Conservation (phyloP, 768 basidiomycete genomes). For the Tricholomella constricta region DNA sequence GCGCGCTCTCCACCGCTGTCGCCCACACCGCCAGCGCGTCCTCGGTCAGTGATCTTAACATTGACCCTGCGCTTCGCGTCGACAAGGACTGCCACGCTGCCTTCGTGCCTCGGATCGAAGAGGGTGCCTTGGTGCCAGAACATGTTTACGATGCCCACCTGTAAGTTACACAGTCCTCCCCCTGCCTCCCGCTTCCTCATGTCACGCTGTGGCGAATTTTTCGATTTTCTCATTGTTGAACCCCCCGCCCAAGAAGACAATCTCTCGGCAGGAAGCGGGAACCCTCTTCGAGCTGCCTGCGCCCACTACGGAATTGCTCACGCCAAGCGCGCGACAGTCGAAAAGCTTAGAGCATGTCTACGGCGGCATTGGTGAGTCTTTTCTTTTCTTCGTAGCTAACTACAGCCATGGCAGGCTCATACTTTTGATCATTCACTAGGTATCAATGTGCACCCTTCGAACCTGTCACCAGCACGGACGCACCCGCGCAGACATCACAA, state of each 20-base stretch:
- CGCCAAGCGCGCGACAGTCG: neutral
- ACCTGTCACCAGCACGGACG: too few relatives aligned
- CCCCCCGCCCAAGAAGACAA: neutral
- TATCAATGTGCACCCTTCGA: too few relatives aligned
- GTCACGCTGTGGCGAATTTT: too few relatives aligned
- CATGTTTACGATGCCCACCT: neutral
- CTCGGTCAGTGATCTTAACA: slow-evolving; percentile 4
- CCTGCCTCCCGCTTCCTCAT: neutral
- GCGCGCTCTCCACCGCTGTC: neutral
- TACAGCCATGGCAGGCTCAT: neutral
- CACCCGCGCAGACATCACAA: too few relatives aligned
- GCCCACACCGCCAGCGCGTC: neutral
- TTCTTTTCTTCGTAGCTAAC: too few relatives aligned
- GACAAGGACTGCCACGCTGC: neutral
- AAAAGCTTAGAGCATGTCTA: neutral
- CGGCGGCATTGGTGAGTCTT: neutral
- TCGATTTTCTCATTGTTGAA: neutral
- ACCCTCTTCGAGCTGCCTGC: neutral
- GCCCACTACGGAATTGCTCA: neutral
- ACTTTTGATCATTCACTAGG: too few relatives aligned
- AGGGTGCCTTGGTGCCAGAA: neutral
- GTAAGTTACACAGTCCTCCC: neutral
- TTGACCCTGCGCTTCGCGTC: slow-evolving; percentile 3
- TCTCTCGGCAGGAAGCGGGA: neutral
- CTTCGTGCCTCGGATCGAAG: neutral